These are phyloP conservation scores for Corylus heterophylla DNA, from an alignment of 306 rosid species.

Conservation along the genomic window DNA sequence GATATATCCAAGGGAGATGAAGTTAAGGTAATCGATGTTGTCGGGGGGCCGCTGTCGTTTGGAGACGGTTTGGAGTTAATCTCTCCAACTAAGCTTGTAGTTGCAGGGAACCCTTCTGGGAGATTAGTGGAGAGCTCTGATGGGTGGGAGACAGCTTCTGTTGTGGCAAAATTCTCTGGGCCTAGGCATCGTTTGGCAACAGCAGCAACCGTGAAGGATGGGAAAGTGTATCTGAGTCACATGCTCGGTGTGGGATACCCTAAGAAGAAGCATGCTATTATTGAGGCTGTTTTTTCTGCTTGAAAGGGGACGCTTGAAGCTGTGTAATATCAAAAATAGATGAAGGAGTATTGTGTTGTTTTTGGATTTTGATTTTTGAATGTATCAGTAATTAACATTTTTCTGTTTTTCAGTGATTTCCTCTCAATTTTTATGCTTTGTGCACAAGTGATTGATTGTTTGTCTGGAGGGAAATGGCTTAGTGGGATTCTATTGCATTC, in stretches of 20 bases:
- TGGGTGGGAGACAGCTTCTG: conserved; percentile 84
- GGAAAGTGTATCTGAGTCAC: conserved; percentile 77
- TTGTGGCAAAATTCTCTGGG: conserved; percentile 60
- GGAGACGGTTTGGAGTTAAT: conserved; percentile 85
- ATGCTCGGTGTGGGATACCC: conserved; percentile 80
- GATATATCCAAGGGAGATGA: conserved; percentile 66
- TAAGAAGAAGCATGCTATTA: conserved; percentile 74
- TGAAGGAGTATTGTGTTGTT: not conserved
- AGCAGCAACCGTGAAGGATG: conserved; percentile 83
- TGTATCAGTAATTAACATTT: not conserved
- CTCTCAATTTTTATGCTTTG: no score
- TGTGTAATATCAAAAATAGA: not conserved
- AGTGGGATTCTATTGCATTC: not conserved
- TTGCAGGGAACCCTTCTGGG: conserved; percentile 77
- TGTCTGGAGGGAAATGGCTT: not conserved
- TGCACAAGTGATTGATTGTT: no score
- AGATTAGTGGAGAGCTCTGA: conserved; percentile 82
- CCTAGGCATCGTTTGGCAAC: conserved; percentile 77
- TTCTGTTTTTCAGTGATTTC: not conserved
- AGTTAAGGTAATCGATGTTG: conserved; percentile 53
- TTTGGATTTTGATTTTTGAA: not conserved
- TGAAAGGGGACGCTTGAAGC: not conserved
- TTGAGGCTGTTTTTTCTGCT: conserved; percentile 72
- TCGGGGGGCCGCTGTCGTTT: conserved; percentile 54
- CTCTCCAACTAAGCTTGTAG: conserved; percentile 72